Conservation (phyloP, 805 yeast genomes). For the Blastobotrys muscicola region DNA sequence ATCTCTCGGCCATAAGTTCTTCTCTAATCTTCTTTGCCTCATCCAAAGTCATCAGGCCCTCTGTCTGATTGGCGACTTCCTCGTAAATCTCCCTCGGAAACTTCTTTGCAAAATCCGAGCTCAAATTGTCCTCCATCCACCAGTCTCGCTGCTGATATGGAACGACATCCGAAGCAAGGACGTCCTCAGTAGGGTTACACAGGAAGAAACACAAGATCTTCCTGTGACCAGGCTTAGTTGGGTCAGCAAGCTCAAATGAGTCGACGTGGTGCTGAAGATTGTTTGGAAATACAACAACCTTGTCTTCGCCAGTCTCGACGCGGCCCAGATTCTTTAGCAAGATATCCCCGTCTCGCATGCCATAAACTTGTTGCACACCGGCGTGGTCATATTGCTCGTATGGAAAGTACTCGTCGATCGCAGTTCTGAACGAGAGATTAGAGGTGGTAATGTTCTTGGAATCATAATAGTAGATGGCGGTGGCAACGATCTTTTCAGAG, state of each 20-base stretch:
- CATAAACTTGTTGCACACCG: slow-evolving; percentile 24
- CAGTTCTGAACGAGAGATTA: slow-evolving; percentile 24
- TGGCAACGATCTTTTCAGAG: slow-evolving; percentile 36
- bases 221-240: slow-evolving; percentile 30
- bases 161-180: slow-evolving; percentile 26
- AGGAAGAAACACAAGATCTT: slow-evolving; percentile 35
- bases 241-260: slow-evolving; percentile 31
- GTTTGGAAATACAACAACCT: slow-evolving; percentile 33
- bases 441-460: slow-evolving; percentile 32
- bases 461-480: slow-evolving; percentile 34
- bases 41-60: too few relatives aligned
- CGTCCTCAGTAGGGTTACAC: slow-evolving; percentile 27
- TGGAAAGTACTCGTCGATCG: slow-evolving; percentile 4
- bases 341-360: slow-evolving; percentile 25
- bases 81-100: too few relatives aligned
- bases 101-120: too few relatives aligned
- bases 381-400: slow-evolving; percentile 30
- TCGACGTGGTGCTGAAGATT: slow-evolving; percentile 33
- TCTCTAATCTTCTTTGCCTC: too few relatives aligned
- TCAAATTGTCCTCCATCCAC: slow-evolving; percentile 9
- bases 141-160: slow-evolving; percentile 34
- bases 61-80: too few relatives aligned
- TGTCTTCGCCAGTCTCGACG: slow-evolving; percentile 22
- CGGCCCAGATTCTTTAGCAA: slow-evolving; percentile 24
- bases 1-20: too few relatives aligned